These are phyloP conservation scores for Drosera capensis DNA, from an alignment of 148 eudicot species.

Conservation along the genomic window DNA sequence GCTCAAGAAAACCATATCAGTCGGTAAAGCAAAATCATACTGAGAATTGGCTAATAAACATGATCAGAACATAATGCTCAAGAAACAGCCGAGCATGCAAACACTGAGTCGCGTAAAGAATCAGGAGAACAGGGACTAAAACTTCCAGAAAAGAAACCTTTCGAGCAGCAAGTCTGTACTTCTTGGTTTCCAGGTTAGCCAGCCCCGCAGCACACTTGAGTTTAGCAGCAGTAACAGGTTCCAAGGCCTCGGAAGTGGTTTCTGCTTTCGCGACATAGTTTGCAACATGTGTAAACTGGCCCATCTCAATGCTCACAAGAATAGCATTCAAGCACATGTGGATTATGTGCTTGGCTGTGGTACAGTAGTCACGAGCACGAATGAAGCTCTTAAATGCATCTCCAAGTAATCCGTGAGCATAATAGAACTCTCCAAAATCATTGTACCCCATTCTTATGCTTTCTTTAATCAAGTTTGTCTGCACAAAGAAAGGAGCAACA, in stretches of 20 bases:
- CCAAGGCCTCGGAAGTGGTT: slow-evolving; percentile 51
- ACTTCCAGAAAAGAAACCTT: slow-evolving; percentile 37
- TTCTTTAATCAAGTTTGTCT: slow-evolving; percentile 96
- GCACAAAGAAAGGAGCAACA: slow-evolving; percentile 11
- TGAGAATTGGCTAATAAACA: no score
- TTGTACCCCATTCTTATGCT: slow-evolving; percentile 98
- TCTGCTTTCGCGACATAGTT: slow-evolving; percentile 93
- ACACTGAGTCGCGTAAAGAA: no score
- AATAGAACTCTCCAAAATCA: slow-evolving; percentile 86
- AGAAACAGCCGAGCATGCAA: no score
- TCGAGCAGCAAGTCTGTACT: slow-evolving; percentile 86
- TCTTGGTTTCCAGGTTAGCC: slow-evolving; percentile 60
- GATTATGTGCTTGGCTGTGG: slow-evolving; percentile 82
- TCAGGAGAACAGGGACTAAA: no score
- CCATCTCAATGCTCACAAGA: slow-evolving; percentile 91
- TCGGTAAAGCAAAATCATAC: no score
- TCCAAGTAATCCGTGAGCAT: slow-evolving; percentile 71
- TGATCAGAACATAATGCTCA: no score
- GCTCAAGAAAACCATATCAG: no score
- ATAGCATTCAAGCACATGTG: slow-evolving; percentile 90
- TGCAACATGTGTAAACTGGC: slow-evolving; percentile 79
- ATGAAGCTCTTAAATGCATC: slow-evolving; percentile 89
- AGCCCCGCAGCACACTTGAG: slow-evolving; percentile 81
- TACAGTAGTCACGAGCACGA: slow-evolving; percentile 98
- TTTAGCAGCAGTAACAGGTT: slow-evolving; percentile 48